Conservation (phyloP, 2,329 filamentous ascomycete genomes). For the Fusarium denticulatum region DNA sequence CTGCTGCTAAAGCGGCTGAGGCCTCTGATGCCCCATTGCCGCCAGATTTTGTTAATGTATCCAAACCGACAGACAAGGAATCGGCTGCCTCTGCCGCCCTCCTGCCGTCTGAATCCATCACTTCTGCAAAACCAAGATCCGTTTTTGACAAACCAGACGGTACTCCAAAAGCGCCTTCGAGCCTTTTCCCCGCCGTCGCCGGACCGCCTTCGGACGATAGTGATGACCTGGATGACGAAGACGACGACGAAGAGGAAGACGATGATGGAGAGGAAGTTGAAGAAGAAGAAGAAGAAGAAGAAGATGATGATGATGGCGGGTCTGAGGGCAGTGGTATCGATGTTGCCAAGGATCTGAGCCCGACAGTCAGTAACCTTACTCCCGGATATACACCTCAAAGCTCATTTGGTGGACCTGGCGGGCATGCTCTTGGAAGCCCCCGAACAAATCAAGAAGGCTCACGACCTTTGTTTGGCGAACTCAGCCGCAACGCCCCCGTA, state of each 20-base stretch:
- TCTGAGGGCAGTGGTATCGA: constrained; percentile 72
- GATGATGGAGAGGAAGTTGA: constrained; percentile 53
- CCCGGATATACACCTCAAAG: constrained; percentile 66
- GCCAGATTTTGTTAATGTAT: constrained; percentile 44
- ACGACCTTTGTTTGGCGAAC: constrained; percentile 64
- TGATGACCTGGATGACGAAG: constrained; percentile 50
- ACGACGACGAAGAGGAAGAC: constrained; percentile 52
- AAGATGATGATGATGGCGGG: constrained; percentile 60
- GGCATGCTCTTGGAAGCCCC: constrained; percentile 45
- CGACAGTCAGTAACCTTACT: constrained; percentile 56
- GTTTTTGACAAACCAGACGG: constrained; percentile 46
- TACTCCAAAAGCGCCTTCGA: constrained; percentile 48
- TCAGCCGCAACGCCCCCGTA: constrained; percentile 59
- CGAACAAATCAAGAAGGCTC: constrained; percentile 56
- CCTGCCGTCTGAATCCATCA: constrained; percentile 24
- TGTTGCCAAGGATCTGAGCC: constrained; percentile 71
- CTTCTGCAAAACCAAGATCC: constrained; percentile 24
- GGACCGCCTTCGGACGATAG: constrained; percentile 53
- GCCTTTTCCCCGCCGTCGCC: constrained; percentile 50
- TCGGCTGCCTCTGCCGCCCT: constrained; percentile 16
- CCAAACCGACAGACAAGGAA: constrained; percentile 23
- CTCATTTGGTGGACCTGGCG: constrained; percentile 64
- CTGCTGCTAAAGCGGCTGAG: constrained; percentile 15
- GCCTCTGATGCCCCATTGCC: constrained; percentile 46
- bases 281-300: constrained; percentile 57